Conservation (phyloP, 495 filamentous ascomycete genomes). For the Hypoxylon fuscum region DNA sequence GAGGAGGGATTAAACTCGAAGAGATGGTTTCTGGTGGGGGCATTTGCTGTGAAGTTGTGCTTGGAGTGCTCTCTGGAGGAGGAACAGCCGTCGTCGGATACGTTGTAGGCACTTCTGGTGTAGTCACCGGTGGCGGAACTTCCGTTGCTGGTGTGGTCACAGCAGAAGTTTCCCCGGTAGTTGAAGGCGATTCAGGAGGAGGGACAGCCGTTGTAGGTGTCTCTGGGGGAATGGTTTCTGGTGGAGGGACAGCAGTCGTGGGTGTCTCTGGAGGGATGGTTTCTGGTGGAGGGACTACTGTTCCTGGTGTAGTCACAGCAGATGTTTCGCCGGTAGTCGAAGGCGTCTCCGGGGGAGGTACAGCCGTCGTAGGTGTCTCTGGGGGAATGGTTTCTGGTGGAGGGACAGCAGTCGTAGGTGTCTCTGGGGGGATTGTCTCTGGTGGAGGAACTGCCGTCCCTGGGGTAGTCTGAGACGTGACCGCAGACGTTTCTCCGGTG, state of each 20-base stretch:
- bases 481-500: no score
- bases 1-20: no score
- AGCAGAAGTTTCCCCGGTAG: no score
- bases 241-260: neutral
- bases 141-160: conserved; percentile 1
- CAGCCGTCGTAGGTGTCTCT: conserved; percentile 7
- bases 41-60: no score
- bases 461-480: no score
- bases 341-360: neutral
- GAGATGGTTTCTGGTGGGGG: neutral
- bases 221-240: neutral
- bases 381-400: conserved; percentile 10
- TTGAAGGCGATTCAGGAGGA: no score
- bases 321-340: neutral
- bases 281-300: conserved; percentile 3
- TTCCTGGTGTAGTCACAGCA: neutral
- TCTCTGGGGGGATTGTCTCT: neutral
- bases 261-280: neutral
- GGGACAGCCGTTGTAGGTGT: neutral
- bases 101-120: conserved; percentile 2
- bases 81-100: neutral
- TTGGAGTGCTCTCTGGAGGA: conserved; percentile 1
- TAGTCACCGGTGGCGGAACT: conserved; percentile 2
- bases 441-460: no score
- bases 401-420: neutral